A percentile compares a stretch with the other conserved stretches of the same genome.
Conservation (phyloP, 768 basidiomycete genomes). For the Zangia roseola region DNA sequence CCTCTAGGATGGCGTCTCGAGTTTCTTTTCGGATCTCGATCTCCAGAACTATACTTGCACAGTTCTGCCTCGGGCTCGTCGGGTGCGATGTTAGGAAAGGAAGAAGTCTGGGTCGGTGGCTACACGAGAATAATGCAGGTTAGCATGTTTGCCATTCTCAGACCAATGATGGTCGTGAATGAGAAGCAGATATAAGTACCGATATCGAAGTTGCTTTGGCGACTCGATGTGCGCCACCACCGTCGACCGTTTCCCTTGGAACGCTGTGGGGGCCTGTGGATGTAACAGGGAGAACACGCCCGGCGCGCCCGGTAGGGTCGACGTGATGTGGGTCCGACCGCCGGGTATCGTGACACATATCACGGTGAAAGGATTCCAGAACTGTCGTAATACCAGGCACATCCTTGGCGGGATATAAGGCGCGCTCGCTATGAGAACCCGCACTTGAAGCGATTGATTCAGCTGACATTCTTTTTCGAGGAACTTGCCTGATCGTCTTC, state of each 20-base stretch:
- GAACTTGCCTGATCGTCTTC: conserved; percentile 9
- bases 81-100: conserved; percentile 15
- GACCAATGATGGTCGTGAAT: conserved; percentile 4
- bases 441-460: conserved; percentile 20
- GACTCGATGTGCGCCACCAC: conserved; percentile 24
- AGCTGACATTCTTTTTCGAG: conserved; percentile 21
- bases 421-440: conserved; percentile 16
- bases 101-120: conserved; percentile 21
- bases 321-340: conserved; percentile 14
- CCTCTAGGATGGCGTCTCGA: conserved; percentile 17
- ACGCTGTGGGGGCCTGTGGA: conserved; percentile 8
- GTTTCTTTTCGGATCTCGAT: conserved; percentile 11
- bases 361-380: conserved; percentile 19
- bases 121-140: conserved; percentile 15
- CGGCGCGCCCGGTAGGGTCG: background rate
- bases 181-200: conserved; percentile 27
- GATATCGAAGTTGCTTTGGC: conserved; percentile 27
- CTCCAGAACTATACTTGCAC: conserved; percentile 12
- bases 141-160: conserved; percentile 19
- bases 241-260: conserved; percentile 15
- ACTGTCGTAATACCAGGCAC: conserved; percentile 32
- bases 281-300: background rate
- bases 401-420: conserved; percentile 3
- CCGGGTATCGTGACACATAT: conserved; percentile 17
- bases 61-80: conserved; percentile 9